phyloP scores from a whole-genome alignment of 768 basidiomycete species.

The Calvatia gigantea region DNA sequence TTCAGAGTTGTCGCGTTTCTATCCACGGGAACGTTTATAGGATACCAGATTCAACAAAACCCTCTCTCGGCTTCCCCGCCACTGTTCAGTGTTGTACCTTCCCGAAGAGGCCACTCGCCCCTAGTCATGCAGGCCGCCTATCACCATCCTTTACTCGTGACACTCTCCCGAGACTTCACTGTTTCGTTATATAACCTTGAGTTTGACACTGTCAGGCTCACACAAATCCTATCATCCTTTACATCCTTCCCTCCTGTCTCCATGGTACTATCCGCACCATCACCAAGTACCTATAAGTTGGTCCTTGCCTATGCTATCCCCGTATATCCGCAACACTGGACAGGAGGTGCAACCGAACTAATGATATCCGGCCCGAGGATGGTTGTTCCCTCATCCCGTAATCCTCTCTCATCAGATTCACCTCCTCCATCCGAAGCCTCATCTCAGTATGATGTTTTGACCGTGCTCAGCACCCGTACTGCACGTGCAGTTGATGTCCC shows the following conservation, averaged over 20 bases:
- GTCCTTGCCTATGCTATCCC: conserved; percentile 72
- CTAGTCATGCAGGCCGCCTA: conserved; percentile 65
- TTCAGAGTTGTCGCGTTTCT: conserved; percentile 57
- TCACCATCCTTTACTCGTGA: conserved; percentile 74
- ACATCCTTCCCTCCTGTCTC: conserved; percentile 79
- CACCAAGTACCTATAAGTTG: conserved; percentile 61
- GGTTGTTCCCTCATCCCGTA: conserved; percentile 10
- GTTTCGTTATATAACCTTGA: conserved; percentile 74
- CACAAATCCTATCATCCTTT: conserved; percentile 71
- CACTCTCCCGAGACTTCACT: conserved; percentile 62
- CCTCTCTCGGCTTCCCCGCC: conserved; percentile 37
- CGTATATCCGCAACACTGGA: conserved; percentile 81
- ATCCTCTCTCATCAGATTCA: conserved; percentile 17
- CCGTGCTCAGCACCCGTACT: conserved; percentile 56
- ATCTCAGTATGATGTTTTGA: conserved; percentile 26
- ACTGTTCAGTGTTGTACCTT: conserved; percentile 47
- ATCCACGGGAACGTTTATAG: conserved; percentile 63
- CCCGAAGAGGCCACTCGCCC: conserved; percentile 36
- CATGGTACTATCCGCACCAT: conserved; percentile 67
- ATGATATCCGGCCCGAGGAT: conserved; percentile 45
- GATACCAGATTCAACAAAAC: conserved; percentile 52
- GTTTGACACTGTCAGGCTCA: conserved; percentile 44
- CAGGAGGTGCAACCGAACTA: conserved; percentile 72
- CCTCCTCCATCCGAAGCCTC: conserved; percentile 21
- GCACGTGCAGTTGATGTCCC: conserved; percentile 70